Conservation (phyloP, 202 grass and related monocot genomes). For the Elaeis oleifera region DNA sequence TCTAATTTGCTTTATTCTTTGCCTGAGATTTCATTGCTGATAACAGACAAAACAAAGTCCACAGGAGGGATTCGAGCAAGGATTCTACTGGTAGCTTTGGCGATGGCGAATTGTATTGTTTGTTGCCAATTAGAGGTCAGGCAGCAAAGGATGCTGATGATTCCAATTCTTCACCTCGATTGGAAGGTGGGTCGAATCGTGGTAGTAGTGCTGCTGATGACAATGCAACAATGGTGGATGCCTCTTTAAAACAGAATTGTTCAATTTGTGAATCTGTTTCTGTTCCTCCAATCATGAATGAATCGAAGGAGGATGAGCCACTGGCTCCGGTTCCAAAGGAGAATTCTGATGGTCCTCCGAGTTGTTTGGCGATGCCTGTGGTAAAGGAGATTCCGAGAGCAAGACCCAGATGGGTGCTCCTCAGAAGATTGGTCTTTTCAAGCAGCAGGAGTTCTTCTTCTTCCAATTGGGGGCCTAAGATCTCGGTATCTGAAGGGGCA, state of each 20-base stretch:
- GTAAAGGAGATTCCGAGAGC: constrained; percentile 43
- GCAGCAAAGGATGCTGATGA: constrained; percentile 26
- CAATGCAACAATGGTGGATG: constrained; percentile 15
- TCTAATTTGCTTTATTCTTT: background rate
- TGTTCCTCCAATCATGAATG: constrained; percentile 14
- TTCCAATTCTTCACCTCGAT: constrained; percentile 23
- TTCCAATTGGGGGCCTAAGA: constrained; percentile 43
- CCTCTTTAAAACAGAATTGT: constrained; percentile 36
- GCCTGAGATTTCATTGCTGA: background rate
- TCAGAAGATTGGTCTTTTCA: constrained; percentile 50
- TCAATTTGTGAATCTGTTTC: constrained; percentile 29
- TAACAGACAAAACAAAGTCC: background rate
- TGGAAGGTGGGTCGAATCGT: background rate
- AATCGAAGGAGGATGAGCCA: background rate
- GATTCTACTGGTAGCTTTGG: background rate
- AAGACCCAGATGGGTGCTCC: constrained; percentile 31
- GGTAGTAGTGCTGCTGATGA: constrained; percentile 9
- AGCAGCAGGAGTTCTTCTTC: constrained; percentile 59
- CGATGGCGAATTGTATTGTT: background rate
- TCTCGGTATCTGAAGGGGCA: constrained; percentile 56
- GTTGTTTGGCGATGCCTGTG: constrained; percentile 29
- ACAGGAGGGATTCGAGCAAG: background rate
- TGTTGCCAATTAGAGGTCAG: constrained; percentile 3
- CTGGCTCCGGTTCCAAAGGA: background rate
- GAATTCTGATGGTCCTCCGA: constrained; percentile 24